Percentiles rank a stretch among this genome's conserved stretches.
Conservation (phyloP, 2,329 filamentous ascomycete species). For the Botrytis elliptica region DNA sequence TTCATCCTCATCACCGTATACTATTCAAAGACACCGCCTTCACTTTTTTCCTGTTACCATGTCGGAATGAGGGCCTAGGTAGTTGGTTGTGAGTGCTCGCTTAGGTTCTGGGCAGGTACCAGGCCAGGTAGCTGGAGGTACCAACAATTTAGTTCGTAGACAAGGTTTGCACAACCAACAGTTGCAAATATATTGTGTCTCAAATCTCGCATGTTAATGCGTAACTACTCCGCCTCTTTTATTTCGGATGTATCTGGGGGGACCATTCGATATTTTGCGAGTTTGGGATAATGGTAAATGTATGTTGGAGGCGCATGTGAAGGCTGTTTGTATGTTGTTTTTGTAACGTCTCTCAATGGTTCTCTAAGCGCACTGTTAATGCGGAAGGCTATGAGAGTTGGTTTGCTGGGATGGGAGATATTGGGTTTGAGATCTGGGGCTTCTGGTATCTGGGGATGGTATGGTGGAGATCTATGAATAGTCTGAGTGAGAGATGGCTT, state of each 20-base stretch:
- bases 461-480: background rate
- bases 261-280: no score
- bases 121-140: background rate
- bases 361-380: background rate
- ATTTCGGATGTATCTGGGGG: no score
- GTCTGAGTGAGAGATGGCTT: no score
- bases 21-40: background rate
- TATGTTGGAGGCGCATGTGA: background rate
- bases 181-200: background rate
- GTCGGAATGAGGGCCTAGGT: no score
- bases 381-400: background rate
- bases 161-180: background rate
- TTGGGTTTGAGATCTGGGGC: no score
- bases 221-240: background rate
- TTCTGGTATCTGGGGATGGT: background rate
- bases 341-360: background rate
- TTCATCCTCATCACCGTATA: background rate
- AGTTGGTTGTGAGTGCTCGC: background rate
- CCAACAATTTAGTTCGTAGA: background rate
- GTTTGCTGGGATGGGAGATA: no score
- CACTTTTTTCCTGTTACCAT: no score
- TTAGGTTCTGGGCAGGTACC: no score
- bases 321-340: no score
- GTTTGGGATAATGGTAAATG: no score
- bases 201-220: background rate